phyloP scores from a whole-genome alignment of 1,139 yeast species.

The Petasospora rhodanensis region DNA sequence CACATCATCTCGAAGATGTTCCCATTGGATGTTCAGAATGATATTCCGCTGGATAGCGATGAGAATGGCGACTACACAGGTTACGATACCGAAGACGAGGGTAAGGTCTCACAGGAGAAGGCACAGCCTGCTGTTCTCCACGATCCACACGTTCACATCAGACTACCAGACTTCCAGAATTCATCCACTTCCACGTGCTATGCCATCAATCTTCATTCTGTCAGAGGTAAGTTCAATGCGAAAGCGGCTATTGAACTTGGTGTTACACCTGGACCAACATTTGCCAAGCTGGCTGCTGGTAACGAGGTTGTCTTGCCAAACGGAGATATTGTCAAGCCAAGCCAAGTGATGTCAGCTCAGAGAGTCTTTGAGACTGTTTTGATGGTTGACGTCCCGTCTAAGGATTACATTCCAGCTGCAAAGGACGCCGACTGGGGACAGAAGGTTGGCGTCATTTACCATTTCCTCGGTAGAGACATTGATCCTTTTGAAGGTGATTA shows the following conservation, averaged over 20 bases:
- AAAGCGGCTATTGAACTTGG: slow-evolving; percentile 64
- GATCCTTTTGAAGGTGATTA: slow-evolving; percentile 46
- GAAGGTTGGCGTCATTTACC: slow-evolving; percentile 49
- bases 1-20: slow-evolving; percentile 23
- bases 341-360: slow-evolving; percentile 67
- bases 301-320: slow-evolving; percentile 49
- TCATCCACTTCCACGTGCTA: slow-evolving; percentile 46
- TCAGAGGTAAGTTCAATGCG: slow-evolving; percentile 74
- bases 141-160: slow-evolving; percentile 32
- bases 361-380: slow-evolving; percentile 56
- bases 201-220: slow-evolving; percentile 58
- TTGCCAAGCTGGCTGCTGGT: slow-evolving; percentile 58
- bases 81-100: slow-evolving; percentile 5
- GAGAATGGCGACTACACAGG: slow-evolving; percentile 9
- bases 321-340: slow-evolving; percentile 59
- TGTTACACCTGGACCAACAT: slow-evolving; percentile 61
- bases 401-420: slow-evolving; percentile 45
- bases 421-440: slow-evolving; percentile 18
- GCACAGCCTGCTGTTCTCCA: slow-evolving; percentile 15
- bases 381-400: slow-evolving; percentile 69
- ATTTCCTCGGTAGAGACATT: slow-evolving; percentile 64
- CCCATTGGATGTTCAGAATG: slow-evolving; percentile 19
- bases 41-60: slow-evolving; percentile 11
- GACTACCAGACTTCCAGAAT: slow-evolving; percentile 27
- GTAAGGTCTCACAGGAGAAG: background rate